These are phyloP conservation scores for Camillea tinctor DNA, from an alignment of 2,329 filamentous ascomycete genomes.

Conservation along the genomic window DNA sequence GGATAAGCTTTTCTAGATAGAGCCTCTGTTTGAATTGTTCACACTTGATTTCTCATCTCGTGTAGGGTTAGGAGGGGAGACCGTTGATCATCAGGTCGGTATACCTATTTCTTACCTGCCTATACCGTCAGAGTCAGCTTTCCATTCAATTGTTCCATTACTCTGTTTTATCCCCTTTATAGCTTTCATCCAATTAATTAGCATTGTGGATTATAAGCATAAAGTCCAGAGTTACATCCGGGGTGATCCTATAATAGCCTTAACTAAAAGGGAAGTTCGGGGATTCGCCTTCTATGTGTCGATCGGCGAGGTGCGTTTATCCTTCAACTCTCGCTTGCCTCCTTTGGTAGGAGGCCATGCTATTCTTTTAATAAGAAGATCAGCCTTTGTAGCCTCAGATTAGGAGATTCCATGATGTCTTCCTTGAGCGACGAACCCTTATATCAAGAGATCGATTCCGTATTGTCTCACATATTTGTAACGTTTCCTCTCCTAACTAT, in stretches of 20 bases:
- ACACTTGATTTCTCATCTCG: not conserved
- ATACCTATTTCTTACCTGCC: no score
- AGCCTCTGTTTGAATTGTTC: not conserved
- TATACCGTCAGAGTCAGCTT: no score
- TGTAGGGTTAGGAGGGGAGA: not conserved
- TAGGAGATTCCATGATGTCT: not conserved
- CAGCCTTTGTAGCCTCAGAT: not conserved
- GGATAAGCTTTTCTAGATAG: not conserved
- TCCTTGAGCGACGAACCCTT: not conserved
- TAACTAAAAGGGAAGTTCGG: not conserved
- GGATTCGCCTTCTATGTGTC: not conserved
- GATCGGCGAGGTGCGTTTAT: not conserved
- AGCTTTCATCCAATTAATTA: no score
- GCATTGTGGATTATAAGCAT: no score
- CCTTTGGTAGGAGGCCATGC: not conserved
- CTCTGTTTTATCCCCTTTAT: no score
- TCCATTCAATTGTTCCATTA: no score
- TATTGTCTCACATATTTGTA: not conserved
- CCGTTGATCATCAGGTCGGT: not conserved
- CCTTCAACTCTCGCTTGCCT: not conserved
- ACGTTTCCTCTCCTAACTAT: not conserved
- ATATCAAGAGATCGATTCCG: not conserved
- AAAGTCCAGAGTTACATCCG: not conserved
- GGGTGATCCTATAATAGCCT: not conserved
- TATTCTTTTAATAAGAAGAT: not conserved